Base-by-base conservation (phyloP, 345 rosid genomes). In the Hibiscus trionum region DNA sequence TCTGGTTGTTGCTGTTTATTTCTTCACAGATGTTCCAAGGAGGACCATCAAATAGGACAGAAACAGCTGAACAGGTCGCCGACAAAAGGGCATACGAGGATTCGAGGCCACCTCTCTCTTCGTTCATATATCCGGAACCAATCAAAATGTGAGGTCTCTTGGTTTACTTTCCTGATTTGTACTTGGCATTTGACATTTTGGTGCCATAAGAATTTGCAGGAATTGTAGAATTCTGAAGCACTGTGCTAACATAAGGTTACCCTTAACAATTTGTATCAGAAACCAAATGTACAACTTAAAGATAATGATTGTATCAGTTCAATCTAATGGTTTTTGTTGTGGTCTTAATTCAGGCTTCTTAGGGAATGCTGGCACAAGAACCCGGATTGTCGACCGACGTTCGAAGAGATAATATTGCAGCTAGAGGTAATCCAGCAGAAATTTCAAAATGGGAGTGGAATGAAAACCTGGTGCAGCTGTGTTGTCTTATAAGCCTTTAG, bases 331-430 rank as follows among this genome's bases (percentile, higher is more conserved):
- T 33, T 27, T 50, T 66, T 11, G 26, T 55, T 11, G 19, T 55
- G 72, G 33, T 3, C 55, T 76, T 63, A 14, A 71, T 64, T 60
- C 72, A 88, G 91, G 81, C 89, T 88, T 76, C 85, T 88, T 31
- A 73, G 71, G 68, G 88, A 81, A 15, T 88, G 91, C 71, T 88
- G 91, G 91, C 91, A 88, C 70, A 88, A 78, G 76, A 82, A 82
- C 63, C 85, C 87, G 29, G 89, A 86, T 55, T 76, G 84, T 72
- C 78, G 91, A 64, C 89, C 91, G 6, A 82, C 84, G 4, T 86
- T 88, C 27, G 88, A 81, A 73, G 86, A 82, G 78, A 88, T 88
- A 78, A 88, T 88, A 60, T 47, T 29, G 9, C 61, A 76, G 80
- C 83, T 88, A 72, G 89, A 88, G 82, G 9, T 3, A 7, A 83